These are phyloP conservation scores for Hemileccinum rubropunctum DNA, from an alignment of 768 basidiomycete genomes.

Conservation along the genomic window DNA sequence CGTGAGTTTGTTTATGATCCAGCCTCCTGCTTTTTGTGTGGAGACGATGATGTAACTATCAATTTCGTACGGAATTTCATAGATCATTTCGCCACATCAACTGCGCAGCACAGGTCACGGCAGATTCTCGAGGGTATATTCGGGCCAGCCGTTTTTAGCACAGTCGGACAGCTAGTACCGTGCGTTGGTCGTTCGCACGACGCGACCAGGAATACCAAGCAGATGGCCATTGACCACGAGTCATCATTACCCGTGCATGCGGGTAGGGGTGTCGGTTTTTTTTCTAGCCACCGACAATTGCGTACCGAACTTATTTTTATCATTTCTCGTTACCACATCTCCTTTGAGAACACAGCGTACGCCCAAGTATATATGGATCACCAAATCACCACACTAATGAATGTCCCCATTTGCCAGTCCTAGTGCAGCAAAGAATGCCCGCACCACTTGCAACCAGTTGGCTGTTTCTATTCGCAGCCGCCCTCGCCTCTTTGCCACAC, in stretches of 20 bases:
- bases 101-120: background rate
- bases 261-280: background rate
- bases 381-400: background rate
- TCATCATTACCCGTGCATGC: background rate
- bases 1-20: slow-evolving; percentile 10
- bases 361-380: slow-evolving; percentile 10
- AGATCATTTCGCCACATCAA: background rate
- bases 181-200: too few species aligned
- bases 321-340: background rate
- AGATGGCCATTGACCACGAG: background rate
- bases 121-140: background rate
- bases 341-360: background rate
- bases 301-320: background rate
- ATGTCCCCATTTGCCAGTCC: background rate
- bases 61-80: background rate
- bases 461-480: slow-evolving; percentile 6
- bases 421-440: slow-evolving; percentile 7
- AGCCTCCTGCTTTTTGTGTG: background rate
- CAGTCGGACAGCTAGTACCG: background rate
- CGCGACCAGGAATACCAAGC: background rate
- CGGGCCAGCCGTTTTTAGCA: background rate
- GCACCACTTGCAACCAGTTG: background rate
- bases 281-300: background rate
- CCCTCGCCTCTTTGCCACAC: slow-evolving; percentile 5
- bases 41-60: slow-evolving; percentile 8